Conservation (phyloP, 139 green algal genomes). For the Picochlorum sp. region DNA sequence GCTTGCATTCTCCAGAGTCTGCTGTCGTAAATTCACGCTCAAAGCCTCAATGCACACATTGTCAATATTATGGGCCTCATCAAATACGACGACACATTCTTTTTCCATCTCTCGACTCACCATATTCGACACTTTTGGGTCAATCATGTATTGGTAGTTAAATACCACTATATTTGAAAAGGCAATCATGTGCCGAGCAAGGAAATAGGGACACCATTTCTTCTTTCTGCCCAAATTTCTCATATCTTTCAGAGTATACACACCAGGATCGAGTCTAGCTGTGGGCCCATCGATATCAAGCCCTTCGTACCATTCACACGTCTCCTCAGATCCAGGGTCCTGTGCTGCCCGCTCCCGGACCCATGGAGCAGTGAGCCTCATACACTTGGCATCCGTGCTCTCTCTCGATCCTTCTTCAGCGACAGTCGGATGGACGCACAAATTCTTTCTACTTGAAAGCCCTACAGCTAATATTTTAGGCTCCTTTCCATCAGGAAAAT, state of each 20-base stretch:
- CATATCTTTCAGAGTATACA: slow-evolving; percentile 86
- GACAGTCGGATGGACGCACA: slow-evolving; percentile 87
- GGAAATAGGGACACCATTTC: slow-evolving; percentile 97
- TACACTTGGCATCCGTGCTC: slow-evolving; percentile 86
- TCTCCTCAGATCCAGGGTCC: slow-evolving; percentile 31
- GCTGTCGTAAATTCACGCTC: slow-evolving; percentile 71
- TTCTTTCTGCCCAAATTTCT: slow-evolving; percentile 75
- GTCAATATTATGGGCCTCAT: slow-evolving; percentile 99
- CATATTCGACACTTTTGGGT: slow-evolving; percentile 83
- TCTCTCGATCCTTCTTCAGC: slow-evolving; percentile 81
- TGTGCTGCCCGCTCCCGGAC: slow-evolving; percentile 63
- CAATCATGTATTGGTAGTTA: slow-evolving; percentile 98
- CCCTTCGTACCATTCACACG: slow-evolving; percentile 80
- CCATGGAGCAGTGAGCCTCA: slow-evolving; percentile 87
- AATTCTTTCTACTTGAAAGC: slow-evolving; percentile 90
- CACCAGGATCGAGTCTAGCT: slow-evolving; percentile 31
- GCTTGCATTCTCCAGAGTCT: slow-evolving; percentile 77
- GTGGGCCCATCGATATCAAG: slow-evolving; percentile 68
- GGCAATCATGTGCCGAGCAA: slow-evolving; percentile 92
- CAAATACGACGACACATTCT: slow-evolving; percentile 97
- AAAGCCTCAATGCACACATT: slow-evolving; percentile 98
- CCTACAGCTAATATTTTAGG: slow-evolving; percentile 86
- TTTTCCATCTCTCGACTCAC: slow-evolving; percentile 95
- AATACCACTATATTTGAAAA: slow-evolving; percentile 97
- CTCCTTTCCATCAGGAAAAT: slow-evolving; percentile 30